Conservation (phyloP, 306 rosid species). For the Quercus glauca region DNA sequence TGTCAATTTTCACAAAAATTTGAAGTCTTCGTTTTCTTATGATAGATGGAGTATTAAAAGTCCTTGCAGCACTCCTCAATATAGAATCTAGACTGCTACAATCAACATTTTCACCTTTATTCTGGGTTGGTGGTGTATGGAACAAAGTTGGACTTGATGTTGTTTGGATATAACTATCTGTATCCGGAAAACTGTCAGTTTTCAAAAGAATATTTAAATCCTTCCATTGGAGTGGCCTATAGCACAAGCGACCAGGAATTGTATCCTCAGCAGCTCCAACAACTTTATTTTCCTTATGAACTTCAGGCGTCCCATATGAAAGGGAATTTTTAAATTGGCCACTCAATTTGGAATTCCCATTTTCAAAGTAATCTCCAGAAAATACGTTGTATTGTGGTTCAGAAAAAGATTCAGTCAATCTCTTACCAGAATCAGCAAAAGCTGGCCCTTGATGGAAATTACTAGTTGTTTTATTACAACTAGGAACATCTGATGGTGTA, state of each 20-base stretch:
- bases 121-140: conserved; percentile 4
- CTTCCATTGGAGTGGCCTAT: too few relatives aligned
- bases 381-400: not conserved
- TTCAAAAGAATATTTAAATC: not conserved
- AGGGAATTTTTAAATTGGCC: not conserved
- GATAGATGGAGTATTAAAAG: conserved; percentile 34
- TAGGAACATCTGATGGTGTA: not conserved
- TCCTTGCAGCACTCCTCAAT: conserved; percentile 21
- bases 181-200: conserved; percentile 10
- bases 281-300: too few relatives aligned
- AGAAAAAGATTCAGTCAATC: not conserved
- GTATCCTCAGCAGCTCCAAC: too few relatives aligned
- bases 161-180: not conserved
- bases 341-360: not conserved
- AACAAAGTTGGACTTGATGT: not conserved
- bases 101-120: not conserved
- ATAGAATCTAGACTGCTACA: not conserved
- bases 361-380: not conserved
- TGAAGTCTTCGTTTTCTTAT: conserved; percentile 20
- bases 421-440: not conserved
- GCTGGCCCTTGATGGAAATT: not conserved
- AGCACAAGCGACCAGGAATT: too few relatives aligned
- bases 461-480: not conserved
- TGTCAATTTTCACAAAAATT: not conserved
- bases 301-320: not conserved